Base-by-base conservation (phyloP, 495 filamentous ascomycete species). In the Aspergillus nanangensis region DNA sequence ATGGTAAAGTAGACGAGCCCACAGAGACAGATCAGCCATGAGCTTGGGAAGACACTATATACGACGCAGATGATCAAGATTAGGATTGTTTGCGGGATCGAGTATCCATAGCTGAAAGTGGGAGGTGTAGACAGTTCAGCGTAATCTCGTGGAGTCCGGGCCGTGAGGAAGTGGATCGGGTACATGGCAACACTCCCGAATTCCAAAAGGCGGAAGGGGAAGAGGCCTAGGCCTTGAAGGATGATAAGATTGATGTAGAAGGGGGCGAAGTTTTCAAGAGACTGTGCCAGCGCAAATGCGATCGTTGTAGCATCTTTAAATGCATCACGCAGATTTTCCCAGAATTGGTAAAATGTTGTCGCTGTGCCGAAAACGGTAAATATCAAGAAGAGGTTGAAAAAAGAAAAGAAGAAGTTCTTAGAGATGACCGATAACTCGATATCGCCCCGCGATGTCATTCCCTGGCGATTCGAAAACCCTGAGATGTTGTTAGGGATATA, bases 341-440 rank as follows among this genome's bases (percentile, higher is more conserved):
- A 80, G 56, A 93, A 84, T 22, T 77, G 74, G 29, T 84, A 76
- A 47, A 84, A 81, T 21, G 70, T 73, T n/a, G 78, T 78, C 5
- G 85, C 89, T 22, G 90, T 89, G 39, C 91, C 89, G 35, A 95
- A 86, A 20, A 94, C 80, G 2, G 93, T 95, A 61, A 96, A 96
- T 35, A 96, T 77, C 41, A 97, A 72, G 69, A 99, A 99, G 18
- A 96, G 82, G 69, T 99, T 99, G 80, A 97, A 96, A 72, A 99
- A 99, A 24, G 86, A 89, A 66, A 97, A 99, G 77, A 96, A 96
- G 69, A 96, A 99, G 60, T 96, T 99, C 72, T 99, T 99, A 45
- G 89, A 95, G 60, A 97, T 90, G 32, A 90, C 73, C 7, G 92
- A 96, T 8, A 97, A 77, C 57, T 96, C 94, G n/a, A 97, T 80